Percentiles rank a stretch among this genome's conserved stretches.
Evolutionary conservation across 1,139 yeast genomes (phyloP).

Genomic region (Blastobotrys apis): DNA sequence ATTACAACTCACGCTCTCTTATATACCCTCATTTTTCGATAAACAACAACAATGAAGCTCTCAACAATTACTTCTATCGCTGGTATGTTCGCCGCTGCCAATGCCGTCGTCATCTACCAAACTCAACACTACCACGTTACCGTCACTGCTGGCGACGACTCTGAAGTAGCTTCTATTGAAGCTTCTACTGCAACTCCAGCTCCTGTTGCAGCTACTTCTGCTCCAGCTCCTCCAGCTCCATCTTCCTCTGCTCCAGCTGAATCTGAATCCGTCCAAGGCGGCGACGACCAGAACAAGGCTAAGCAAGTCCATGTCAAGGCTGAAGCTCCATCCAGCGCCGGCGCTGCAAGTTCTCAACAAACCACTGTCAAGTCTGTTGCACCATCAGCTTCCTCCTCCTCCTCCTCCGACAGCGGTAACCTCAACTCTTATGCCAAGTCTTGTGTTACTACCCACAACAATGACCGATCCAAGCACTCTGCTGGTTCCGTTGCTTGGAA

Average conservation of each 20-base stretch:
- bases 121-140: constrained; percentile 26
- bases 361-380: constrained; percentile 2
- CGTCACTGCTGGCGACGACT: constrained; percentile 25
- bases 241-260: not conserved
- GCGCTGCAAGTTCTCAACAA: constrained; percentile 6
- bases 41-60: constrained; percentile 9
- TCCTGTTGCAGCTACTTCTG: constrained; percentile 2
- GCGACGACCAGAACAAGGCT: constrained; percentile 3
- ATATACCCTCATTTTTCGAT: not conserved
- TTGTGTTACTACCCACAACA: constrained; percentile 46
- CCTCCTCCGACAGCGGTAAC: not conserved
- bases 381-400: constrained; percentile 4
- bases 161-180: constrained; percentile 14
- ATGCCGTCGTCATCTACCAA: constrained; percentile 26
- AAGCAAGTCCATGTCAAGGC: constrained; percentile 6
- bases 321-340: constrained; percentile 11
- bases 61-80: constrained; percentile 14
- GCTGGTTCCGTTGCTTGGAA: constrained; percentile 65
- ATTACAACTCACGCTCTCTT: not conserved
- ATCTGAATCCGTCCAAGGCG: too few relatives aligned
- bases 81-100: constrained; percentile 12
- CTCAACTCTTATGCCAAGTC: constrained; percentile 10
- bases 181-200: constrained; percentile 11
- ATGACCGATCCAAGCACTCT: constrained; percentile 61
- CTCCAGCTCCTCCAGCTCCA: constrained; percentile 12